phyloP scores from a whole-genome alignment of 2,329 filamentous ascomycete species.

The Xylaria sp. region DNA sequence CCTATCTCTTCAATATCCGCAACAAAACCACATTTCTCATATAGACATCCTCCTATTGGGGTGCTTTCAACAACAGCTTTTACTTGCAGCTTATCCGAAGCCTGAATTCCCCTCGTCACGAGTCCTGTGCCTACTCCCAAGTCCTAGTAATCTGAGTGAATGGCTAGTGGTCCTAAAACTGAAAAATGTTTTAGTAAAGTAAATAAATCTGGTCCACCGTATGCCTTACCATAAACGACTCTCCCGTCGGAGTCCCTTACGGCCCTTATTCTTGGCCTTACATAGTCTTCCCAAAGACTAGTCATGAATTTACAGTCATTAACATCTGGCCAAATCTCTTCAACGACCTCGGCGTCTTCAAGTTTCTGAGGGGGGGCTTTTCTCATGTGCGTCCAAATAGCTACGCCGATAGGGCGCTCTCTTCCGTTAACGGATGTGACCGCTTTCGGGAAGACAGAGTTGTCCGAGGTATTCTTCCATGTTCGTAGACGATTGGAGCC shows the following conservation, averaged over 20 bases:
- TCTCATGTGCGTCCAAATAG: constrained; percentile 44
- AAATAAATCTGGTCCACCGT: not conserved
- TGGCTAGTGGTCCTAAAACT: constrained; percentile 43
- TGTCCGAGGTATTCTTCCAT: constrained; percentile 32
- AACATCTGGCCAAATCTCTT: constrained; percentile 39
- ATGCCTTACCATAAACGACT: constrained; percentile 39
- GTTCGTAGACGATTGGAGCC: constrained; percentile 33
- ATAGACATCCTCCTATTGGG: constrained; percentile 35
- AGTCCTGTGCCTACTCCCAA: constrained; percentile 40
- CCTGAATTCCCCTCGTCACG: constrained; percentile 40
- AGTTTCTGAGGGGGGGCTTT: constrained; percentile 37
- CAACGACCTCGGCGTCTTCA: constrained; percentile 35
- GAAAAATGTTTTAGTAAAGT: not conserved
- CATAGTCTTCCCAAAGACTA: constrained; percentile 41
- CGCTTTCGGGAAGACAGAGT: constrained; percentile 40
- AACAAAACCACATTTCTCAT: constrained; percentile 41
- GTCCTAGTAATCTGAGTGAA: constrained; percentile 40
- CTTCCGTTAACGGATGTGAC: constrained; percentile 10
- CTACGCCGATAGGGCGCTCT: constrained; percentile 37
- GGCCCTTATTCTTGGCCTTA: constrained; percentile 34
- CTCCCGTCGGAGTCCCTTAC: constrained; percentile 31
- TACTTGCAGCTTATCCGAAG: constrained; percentile 35
- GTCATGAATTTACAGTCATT: constrained; percentile 41
- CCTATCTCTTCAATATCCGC: constrained; percentile 40
- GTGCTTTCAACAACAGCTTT: constrained; percentile 41